Evolutionary conservation across 192 early-diverging fungal genomes (phyloP), one percentile per base, ranked within the genome.

Genomic region (Chytriomyces sp.): DNA sequence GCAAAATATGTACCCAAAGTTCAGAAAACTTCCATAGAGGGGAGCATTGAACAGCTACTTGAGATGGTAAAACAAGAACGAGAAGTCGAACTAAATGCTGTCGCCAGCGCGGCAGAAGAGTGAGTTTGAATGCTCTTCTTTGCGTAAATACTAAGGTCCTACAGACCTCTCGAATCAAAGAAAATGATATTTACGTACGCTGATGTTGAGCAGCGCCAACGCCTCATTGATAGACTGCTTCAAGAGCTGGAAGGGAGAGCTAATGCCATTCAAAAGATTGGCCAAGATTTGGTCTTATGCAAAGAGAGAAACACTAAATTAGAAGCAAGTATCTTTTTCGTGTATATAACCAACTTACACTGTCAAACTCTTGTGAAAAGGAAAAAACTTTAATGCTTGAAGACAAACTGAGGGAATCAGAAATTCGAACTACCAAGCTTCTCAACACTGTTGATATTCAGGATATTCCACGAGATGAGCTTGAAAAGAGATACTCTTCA

Each of bases 381-480:
- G 41, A 58, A 26, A 64, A 75, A 74, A 67, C 69, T 38, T 38
- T 39, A 49, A 41, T 57, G 14, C 75, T 81, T 4, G 68, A 72
- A 38, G n/a, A n/a, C 4, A 57, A 54, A 52, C 60, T 84, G 0
- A 58, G 36, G 0, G 67, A 78, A 19, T 28, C 56, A 17, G 77
- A 85, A 6, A 26, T 77, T 12, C 70, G 69, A 37, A 81, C 81
- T 6, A 55, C 22, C 5, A 39, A 64, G 36, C 73, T 81, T 10
- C 44, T 85, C 19, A 82, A 77, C 40, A 71, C 75, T 2, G 63
- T 81, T 5, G 83, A 85, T 62, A 54, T 84, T 3, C 73, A 85
- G 37, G 64, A 73, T 14, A 37, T 85, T 17, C 70, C 81, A 3
- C 52, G 26, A 2, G 53, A 59, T 12, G 81, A 85, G 57, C 77